Conservation (phyloP, 345 rosid genomes). For the Eutrema japonicum region DNA sequence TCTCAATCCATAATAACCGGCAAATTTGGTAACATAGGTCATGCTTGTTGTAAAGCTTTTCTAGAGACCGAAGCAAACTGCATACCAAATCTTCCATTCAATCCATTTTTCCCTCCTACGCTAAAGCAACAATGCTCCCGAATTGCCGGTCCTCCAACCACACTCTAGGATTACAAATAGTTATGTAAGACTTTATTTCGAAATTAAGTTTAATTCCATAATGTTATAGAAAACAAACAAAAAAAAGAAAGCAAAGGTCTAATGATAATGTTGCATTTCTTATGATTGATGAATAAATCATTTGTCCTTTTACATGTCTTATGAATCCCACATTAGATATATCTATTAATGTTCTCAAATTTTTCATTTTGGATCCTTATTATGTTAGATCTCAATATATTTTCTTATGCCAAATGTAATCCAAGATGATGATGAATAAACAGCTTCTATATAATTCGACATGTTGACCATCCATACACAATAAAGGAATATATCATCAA, state of each 20-base stretch:
- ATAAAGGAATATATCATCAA: not conserved
- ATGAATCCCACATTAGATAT: not conserved
- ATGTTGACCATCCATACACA: not conserved
- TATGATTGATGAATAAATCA: not conserved
- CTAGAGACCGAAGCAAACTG: not conserved
- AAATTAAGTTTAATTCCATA: too few species aligned
- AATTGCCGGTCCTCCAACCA: too few species aligned
- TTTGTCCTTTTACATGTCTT: not conserved
- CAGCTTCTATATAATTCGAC: not conserved
- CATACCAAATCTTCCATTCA: not conserved
- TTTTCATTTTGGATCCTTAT: not conserved
- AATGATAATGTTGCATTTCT: too few species aligned
- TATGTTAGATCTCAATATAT: not conserved
- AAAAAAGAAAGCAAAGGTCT: too few species aligned
- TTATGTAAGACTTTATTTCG: too few species aligned
- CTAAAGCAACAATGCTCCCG: not conserved
- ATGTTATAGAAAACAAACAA: too few species aligned
- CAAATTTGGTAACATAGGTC: too few species aligned
- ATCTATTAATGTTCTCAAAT: too few species aligned
- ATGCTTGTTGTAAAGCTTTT: too few species aligned
- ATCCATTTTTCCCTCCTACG: constrained; percentile 3
- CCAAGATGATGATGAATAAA: constrained; percentile 1
- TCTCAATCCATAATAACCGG: too few species aligned
- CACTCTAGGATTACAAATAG: too few species aligned
- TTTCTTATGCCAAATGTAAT: not conserved